A percentile compares a stretch with the other conserved stretches of the same genome.
Evolutionary conservation across 2,329 filamentous ascomycete species (phyloP).

Genomic region (Phaeosphaeriaceae sp.): DNA sequence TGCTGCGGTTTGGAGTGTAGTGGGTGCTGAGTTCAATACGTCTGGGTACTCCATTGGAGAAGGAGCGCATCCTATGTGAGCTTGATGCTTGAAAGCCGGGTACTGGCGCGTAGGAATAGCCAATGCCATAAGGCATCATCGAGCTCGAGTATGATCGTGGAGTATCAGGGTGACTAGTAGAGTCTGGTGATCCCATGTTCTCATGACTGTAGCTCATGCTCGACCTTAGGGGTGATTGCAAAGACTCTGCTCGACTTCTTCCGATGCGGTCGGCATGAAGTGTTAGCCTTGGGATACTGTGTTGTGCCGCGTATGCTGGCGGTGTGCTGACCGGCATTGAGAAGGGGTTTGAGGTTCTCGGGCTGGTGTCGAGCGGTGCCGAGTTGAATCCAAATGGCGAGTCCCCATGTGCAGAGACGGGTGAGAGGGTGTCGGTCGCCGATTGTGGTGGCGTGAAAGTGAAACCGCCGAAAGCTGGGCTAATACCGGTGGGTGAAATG

Average conservation of each 20-base stretch:
- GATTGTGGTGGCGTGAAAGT: slow-evolving; percentile 65
- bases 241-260: slow-evolving; percentile 50
- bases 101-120: slow-evolving; percentile 49
- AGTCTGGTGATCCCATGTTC: slow-evolving; percentile 32
- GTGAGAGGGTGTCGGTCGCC: slow-evolving; percentile 55
- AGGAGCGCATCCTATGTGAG: slow-evolving; percentile 48
- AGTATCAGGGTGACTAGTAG: slow-evolving; percentile 30
- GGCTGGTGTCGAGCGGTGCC: slow-evolving; percentile 43
- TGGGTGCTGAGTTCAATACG: slow-evolving; percentile 51
- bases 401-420: slow-evolving; percentile 51
- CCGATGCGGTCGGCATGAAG: slow-evolving; percentile 52
- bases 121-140: slow-evolving; percentile 49
- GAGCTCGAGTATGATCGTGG: slow-evolving; percentile 39
- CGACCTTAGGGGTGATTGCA: slow-evolving; percentile 53
- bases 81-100: slow-evolving; percentile 49
- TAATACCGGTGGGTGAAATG: slow-evolving; percentile 70
- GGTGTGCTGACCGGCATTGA: slow-evolving; percentile 42
- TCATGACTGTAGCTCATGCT: slow-evolving; percentile 54
- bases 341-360: slow-evolving; percentile 49
- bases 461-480: slow-evolving; percentile 70
- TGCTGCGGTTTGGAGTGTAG: slow-evolving; percentile 43
- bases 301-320: slow-evolving; percentile 45
- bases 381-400: slow-evolving; percentile 50
- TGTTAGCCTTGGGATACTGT: slow-evolving; percentile 51
- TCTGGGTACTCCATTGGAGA: slow-evolving; percentile 47